phyloP scores from a whole-genome alignment of 371 early-diverging fungal species.

The Conidiobolus incongruus region DNA sequence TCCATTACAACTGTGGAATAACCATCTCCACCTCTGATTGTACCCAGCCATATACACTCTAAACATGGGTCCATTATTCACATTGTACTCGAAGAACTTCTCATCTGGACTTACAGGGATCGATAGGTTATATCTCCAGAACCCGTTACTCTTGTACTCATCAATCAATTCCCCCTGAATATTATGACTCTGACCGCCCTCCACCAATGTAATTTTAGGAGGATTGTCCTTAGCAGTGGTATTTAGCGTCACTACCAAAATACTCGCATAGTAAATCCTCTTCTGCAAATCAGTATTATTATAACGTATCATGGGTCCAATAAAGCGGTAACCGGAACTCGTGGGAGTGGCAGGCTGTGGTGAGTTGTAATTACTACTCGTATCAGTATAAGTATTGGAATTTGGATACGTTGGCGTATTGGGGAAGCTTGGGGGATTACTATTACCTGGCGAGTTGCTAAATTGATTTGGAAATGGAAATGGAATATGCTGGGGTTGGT shows the following conservation, averaged over 20 bases:
- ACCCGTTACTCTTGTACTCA: neutral
- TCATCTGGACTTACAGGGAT: neutral
- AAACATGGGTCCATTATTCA: neutral
- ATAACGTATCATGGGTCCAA: constrained; percentile 1
- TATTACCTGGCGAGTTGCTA: too few species aligned
- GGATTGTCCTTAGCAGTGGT: neutral
- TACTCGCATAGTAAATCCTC: constrained; percentile 1
- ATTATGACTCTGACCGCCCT: neutral
- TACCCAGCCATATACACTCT: constrained; percentile 15
- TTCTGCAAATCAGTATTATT: neutral
- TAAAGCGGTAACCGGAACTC: neutral
- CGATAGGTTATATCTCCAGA: neutral
- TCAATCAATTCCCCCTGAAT: neutral
- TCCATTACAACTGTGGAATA: constrained; percentile 46
- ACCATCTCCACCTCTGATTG: constrained; percentile 20
- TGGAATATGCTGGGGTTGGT: too few species aligned
- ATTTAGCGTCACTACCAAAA: neutral
- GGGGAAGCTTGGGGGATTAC: too few species aligned
- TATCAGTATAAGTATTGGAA: too few species aligned
- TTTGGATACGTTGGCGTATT: too few species aligned
- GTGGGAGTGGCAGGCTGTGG: too few species aligned
- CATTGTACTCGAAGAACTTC: neutral
- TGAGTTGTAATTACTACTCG: too few species aligned
- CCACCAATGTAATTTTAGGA: neutral
- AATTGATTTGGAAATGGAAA: too few species aligned